Evolutionary conservation across 2,329 filamentous ascomycete species (phyloP), one percentile per base, ranked within the genome.

Genomic region (Cladobotryum protrusum): DNA sequence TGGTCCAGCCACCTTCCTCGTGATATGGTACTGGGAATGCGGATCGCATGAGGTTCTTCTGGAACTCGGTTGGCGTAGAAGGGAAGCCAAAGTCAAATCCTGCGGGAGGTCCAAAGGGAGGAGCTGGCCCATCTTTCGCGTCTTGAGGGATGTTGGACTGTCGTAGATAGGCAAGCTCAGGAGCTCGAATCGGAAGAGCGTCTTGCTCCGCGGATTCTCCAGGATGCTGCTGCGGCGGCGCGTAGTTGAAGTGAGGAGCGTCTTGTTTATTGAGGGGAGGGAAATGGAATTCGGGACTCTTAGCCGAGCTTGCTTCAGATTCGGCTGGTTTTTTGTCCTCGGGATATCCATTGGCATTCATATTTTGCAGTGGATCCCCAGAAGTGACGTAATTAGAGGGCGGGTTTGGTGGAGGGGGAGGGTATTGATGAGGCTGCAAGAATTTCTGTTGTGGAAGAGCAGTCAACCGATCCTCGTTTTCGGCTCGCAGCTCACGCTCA

Each of bases 11-110:
- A 57, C 89, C 85, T 57, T 84, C 81, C 52, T 83, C 83, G 67
- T 83, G 77, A 60, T 82, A 77, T 32, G 79, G 78, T 34, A 82
- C 72, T 0, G 91, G 81, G 64, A 95, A 95, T 1, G 90, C 90
- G 63, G 93, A 96, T 14, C 89, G 86, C 83, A 95, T 92, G 45
- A 95, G 73, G 59, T 82, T 89, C 75, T 91, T 92, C 63, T 95
- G 89, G 67, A 95, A 89, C 59, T 91, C 85, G 1, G 88, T 91
- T 7, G 90, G 89, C 20, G 89, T 91, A 53, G 82, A 81, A 1
- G 88, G 86, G 68, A 95, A 95, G 15, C 89, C 89, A 62, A 88
- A 88, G 59, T 87, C 83, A 60, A 87, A 87, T n/a, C 78, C 80
- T 0, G 76, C 77, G 1, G 79, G 78, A 13, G 79, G 78, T 11